These are phyloP conservation scores for Podila clonocystis DNA, from an alignment of 192 early-diverging fungal species.

Conservation along the genomic window DNA sequence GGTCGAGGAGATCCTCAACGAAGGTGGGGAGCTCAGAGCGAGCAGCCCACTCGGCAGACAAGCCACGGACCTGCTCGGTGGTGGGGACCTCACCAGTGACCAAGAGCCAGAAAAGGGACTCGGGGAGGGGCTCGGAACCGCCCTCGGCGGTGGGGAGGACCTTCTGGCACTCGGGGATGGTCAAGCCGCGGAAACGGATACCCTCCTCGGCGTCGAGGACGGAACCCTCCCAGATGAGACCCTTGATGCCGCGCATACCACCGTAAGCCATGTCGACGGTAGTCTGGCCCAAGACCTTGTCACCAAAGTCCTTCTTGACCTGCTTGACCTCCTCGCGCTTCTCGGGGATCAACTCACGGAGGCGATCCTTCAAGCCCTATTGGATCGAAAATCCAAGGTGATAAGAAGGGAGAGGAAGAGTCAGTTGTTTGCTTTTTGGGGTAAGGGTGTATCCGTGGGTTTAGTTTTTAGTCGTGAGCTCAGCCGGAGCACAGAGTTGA, in stretches of 20 bases:
- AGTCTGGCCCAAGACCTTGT: constrained; percentile 90
- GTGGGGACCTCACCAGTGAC: constrained; percentile 98
- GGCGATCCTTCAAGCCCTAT: constrained; percentile 92
- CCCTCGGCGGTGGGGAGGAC: constrained; percentile 87
- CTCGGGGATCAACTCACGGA: constrained; percentile 93
- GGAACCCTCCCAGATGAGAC: constrained; percentile 98
- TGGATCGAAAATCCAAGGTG: background rate
- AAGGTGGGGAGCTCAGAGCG: constrained; percentile 91
- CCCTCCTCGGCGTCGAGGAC: constrained; percentile 98
- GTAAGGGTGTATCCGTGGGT: constrained; percentile 1
- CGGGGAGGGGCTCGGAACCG: constrained; percentile 95
- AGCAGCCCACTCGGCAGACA: constrained; percentile 98
- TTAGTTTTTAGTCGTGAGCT: background rate
- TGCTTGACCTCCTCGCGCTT: constrained; percentile 97
- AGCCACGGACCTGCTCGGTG: constrained; percentile 84
- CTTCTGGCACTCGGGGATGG: constrained; percentile 97
- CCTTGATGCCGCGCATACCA: constrained; percentile 99
- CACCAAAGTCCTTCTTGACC: constrained; percentile 91
- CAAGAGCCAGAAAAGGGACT: constrained; percentile 98
- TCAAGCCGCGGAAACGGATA: constrained; percentile 96
- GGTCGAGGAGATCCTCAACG: constrained; percentile 97
- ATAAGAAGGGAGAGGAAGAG: background rate
- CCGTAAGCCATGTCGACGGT: constrained; percentile 99
- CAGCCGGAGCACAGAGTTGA: background rate
- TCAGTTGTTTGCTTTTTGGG: background rate